Conservation (phyloP, 257 asterid species). For the Solanum etuberosum region DNA sequence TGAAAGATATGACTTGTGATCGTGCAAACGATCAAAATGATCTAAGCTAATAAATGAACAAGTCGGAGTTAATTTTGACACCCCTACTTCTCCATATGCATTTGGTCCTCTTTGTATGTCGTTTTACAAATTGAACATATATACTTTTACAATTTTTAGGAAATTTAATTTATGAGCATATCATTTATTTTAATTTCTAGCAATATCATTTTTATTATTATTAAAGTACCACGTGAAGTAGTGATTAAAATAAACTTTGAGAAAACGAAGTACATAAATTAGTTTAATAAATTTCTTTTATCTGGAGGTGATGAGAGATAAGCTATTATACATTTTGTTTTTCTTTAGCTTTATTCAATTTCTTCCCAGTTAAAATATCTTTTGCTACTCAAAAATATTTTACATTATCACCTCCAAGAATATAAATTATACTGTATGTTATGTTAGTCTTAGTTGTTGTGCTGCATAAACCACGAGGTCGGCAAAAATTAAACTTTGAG, state of each 20-base stretch:
- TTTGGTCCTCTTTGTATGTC: neutral
- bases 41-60: neutral
- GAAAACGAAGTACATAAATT: neutral
- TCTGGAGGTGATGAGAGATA: neutral
- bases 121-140: neutral
- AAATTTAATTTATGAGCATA: neutral
- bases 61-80: neutral
- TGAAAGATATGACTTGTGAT: neutral
- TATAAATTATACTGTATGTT: neutral
- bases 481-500: neutral
- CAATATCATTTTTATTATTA: neutral
- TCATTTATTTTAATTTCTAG: neutral
- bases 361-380: neutral
- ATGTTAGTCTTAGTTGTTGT: neutral
- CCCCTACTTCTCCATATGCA: neutral
- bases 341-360: neutral
- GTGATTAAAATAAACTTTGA: neutral
- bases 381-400: neutral
- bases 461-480: neutral
- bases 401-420: neutral
- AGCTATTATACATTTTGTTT: neutral
- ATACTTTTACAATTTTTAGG: neutral
- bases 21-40: neutral
- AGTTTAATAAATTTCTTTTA: neutral
- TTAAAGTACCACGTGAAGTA: neutral